Base-by-base conservation (phyloP, 2,329 filamentous ascomycete species). In the Cladosporium sp. region DNA sequence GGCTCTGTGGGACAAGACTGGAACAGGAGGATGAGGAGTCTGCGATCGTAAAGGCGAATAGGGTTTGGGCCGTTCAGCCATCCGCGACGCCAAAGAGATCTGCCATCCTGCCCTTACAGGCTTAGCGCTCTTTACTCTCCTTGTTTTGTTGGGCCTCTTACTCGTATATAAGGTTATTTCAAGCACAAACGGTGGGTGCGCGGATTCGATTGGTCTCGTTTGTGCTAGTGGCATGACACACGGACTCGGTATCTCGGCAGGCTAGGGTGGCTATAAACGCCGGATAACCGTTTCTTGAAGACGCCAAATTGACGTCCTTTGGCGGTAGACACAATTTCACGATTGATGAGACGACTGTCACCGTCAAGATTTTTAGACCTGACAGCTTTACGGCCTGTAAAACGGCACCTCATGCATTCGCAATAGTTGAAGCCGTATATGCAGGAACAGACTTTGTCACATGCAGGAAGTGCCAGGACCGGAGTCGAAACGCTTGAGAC, bases 21-120 rank as follows among this genome's bases (percentile, higher is more conserved):
- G 22, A 22, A 51, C 36, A 51, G 49, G 49, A 51, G 37, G 30
- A 51, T 34, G 49, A 51, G 49, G 36, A 39, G 49, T 37, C 49
- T 51, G 43, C 43, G 43, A 47, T 47, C 43, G 43, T 20, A 30
- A 47, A 47, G 43, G 22, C 43, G 28, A 47, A 51, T 25, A 37
- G 49, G 49, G 49, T 38, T 39, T 12, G n/a, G 49, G 49, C 19
- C 49, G 34, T 38, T 36, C 30, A 39, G 47, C 28, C 30, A 36
- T 50, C 47, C 30, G 49, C 49, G 22, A 39, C n/a, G 34, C 49
- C 49, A 34, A 34, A 34, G 15, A n/a, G 49, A 51, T 51, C 49
- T 51, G 19, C 49, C 49, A 39, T 51, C 19, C 39, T 39, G n/a
- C 49, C 38, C 5, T 38, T 51, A 17, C 30, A 14, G 49, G 49